Evolutionary conservation across 768 basidiomycete species (phyloP).

Genomic region (Tricholoma flavovirens): DNA sequence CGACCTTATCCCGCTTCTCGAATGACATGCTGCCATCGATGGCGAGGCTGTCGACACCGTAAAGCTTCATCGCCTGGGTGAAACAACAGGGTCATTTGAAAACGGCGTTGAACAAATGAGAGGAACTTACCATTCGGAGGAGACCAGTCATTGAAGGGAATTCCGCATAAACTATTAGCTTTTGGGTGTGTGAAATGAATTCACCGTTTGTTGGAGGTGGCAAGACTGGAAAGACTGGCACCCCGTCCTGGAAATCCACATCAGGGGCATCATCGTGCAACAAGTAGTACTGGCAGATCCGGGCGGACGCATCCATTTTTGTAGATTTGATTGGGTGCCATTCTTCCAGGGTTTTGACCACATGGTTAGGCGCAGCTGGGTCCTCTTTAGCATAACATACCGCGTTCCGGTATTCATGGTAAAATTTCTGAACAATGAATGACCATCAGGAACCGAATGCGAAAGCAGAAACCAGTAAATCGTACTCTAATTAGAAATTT

Average conservation of each 20-base stretch:
- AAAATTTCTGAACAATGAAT: constrained; percentile 7
- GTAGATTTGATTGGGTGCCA: constrained; percentile 13
- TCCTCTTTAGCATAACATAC: constrained; percentile 8
- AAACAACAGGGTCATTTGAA: not conserved
- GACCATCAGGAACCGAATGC: not conserved
- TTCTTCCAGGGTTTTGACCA: constrained; percentile 7
- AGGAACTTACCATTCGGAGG: constrained; percentile 17
- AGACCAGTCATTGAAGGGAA: constrained; percentile 15
- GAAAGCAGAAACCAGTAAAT: no score
- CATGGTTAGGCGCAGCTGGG: not conserved
- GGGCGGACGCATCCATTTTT: constrained; percentile 12
- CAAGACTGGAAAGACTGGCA: constrained; percentile 9
- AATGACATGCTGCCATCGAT: constrained; percentile 14
- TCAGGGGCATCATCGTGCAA: constrained; percentile 12
- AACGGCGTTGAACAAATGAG: no score
- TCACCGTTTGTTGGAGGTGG: no score
- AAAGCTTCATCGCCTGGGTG: constrained; percentile 1
- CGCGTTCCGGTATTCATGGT: constrained; percentile 10
- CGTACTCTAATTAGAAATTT: not conserved
- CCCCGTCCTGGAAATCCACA: constrained; percentile 14
- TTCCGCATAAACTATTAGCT: constrained; percentile 17
- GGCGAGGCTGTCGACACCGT: not conserved
- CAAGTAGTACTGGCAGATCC: constrained; percentile 5
- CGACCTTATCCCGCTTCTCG: constrained; percentile 6
- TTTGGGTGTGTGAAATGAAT: no score